Conservation (phyloP, 2,329 filamentous ascomycete species). For the Scleromitrula shiraiana region DNA sequence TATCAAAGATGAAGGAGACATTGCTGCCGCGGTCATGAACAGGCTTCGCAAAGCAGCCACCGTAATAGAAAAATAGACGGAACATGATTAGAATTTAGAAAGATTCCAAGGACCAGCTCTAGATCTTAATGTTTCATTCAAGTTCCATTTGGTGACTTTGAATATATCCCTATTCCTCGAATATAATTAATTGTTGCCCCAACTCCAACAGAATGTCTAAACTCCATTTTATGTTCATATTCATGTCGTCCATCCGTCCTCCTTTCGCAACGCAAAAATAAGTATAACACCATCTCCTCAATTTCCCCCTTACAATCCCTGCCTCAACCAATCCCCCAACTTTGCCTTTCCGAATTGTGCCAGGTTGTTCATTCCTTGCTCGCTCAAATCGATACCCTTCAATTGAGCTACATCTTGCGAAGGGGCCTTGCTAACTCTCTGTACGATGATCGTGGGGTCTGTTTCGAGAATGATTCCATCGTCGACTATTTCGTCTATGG, state of each 20-base stretch:
- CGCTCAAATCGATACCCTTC: constrained; percentile 89
- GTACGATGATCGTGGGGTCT: constrained; percentile 87
- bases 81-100: too few species aligned
- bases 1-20: constrained; percentile 68
- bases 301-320: constrained; percentile 55
- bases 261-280: background rate
- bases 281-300: background rate
- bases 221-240: constrained; percentile 5
- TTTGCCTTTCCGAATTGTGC: constrained; percentile 92
- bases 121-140: too few species aligned
- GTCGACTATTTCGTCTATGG: constrained; percentile 91
- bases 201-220: constrained; percentile 6
- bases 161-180: constrained; percentile 6
- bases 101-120: too few species aligned
- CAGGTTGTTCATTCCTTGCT: constrained; percentile 89
- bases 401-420: constrained; percentile 80
- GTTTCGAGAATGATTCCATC: constrained; percentile 97
- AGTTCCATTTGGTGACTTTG: constrained; percentile 4
- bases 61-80: constrained; percentile 23
- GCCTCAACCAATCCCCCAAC: constrained; percentile 81
- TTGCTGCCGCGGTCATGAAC: constrained; percentile 84
- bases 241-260: background rate
- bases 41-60: constrained; percentile 70
- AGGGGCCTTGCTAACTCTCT: constrained; percentile 85
- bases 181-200: constrained; percentile 8